Conservation (phyloP, 148 eudicot species). For the Salicornia ramosissima region DNA sequence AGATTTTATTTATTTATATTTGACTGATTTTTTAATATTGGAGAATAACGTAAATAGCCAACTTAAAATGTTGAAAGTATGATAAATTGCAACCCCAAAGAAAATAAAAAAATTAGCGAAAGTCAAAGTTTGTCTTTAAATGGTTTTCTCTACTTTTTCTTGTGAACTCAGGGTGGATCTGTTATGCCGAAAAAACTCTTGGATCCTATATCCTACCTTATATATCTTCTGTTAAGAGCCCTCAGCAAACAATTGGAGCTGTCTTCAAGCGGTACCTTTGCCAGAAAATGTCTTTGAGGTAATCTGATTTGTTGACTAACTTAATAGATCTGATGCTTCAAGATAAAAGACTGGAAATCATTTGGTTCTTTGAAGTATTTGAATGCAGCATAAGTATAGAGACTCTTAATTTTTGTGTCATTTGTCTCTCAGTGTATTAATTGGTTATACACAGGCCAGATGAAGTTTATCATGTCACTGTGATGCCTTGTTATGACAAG, state of each 20-base stretch:
- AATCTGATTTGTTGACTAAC: background rate
- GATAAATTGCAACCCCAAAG: too few species aligned
- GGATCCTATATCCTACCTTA: conserved; percentile 90
- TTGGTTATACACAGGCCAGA: conserved; percentile 60
- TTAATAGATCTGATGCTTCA: conserved; percentile 3
- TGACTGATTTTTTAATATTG: too few species aligned
- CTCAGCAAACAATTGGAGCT: conserved; percentile 93
- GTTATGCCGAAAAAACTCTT: conserved; percentile 97
- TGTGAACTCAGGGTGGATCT: conserved; percentile 81
- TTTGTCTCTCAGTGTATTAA: conserved; percentile 21
- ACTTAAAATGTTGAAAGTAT: too few species aligned
- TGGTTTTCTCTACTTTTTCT: conserved; percentile 5
- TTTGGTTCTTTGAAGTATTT: too few species aligned
- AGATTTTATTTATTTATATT: too few species aligned
- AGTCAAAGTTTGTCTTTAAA: background rate
- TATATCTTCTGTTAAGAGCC: conserved; percentile 96
- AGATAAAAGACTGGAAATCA: background rate
- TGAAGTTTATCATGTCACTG: conserved; percentile 91
- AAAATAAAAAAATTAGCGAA: background rate
- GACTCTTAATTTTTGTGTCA: conserved; percentile 12
- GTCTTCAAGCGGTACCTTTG: conserved; percentile 69
- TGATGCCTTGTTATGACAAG: conserved; percentile 99
- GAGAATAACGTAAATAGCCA: too few species aligned
- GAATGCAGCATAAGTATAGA: background rate
- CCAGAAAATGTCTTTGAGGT: conserved; percentile 67